These are phyloP conservation scores for Penicillium ucsense DNA, from an alignment of 495 filamentous ascomycete genomes.

Conservation along the genomic window DNA sequence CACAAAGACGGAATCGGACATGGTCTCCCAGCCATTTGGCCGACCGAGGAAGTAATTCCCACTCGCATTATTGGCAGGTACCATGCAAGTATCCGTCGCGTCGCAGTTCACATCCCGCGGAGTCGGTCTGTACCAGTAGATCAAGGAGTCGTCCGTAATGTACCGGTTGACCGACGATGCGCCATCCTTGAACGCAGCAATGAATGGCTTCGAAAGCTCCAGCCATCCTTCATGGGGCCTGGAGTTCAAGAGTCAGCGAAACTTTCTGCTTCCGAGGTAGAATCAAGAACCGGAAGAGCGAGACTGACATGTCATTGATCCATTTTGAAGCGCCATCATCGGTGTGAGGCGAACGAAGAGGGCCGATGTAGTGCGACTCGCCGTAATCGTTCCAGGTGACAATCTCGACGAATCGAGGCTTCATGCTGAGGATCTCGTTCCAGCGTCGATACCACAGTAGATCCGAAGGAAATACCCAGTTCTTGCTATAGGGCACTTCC, in stretches of 20 bases:
- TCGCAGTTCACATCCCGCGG: conserved; percentile 23
- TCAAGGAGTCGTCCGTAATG: conserved; percentile 34
- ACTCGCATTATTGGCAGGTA: conserved; percentile 20
- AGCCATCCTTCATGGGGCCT: conserved; percentile 33
- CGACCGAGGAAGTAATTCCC: conserved; percentile 42
- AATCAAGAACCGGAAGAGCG: too few relatives aligned
- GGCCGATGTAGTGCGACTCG: conserved; percentile 45
- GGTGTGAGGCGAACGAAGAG: conserved; percentile 35
- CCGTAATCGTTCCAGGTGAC: conserved; percentile 60
- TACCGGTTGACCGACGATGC: conserved; percentile 16
- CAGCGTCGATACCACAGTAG: conserved; percentile 38
- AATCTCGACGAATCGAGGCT: conserved; percentile 46
- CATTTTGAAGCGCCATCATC: conserved; percentile 51
- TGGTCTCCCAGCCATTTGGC: conserved; percentile 37
- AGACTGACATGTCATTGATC: conserved; percentile 41
- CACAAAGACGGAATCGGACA: conserved; percentile 44
- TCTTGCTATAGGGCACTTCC: conserved; percentile 30
- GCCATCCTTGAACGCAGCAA: conserved; percentile 47
- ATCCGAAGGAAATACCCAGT: conserved; percentile 46
- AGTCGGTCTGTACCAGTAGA: conserved; percentile 39
- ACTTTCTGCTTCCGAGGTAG: neutral
- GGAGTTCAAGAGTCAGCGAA: neutral
- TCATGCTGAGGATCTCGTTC: conserved; percentile 39
- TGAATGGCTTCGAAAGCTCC: conserved; percentile 40
- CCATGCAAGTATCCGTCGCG: conserved; percentile 26